phyloP scores from a whole-genome alignment of 2,329 filamentous ascomycete species.

The Byssoonygena ceratinophila region DNA sequence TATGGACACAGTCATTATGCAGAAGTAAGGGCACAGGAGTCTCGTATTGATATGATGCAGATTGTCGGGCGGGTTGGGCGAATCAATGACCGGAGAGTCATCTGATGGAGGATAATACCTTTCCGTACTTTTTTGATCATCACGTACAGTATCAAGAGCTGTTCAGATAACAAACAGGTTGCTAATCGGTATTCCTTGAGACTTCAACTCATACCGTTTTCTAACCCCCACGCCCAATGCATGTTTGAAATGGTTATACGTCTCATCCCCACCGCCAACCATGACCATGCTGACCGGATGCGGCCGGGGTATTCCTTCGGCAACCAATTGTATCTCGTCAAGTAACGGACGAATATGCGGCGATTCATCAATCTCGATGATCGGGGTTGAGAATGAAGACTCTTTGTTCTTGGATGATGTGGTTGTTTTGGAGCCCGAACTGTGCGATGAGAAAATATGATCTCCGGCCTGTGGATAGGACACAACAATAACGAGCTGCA shows the following conservation, averaged over 20 bases:
- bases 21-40: too few relatives aligned
- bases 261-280: slow-evolving; percentile 59
- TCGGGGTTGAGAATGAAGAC: slow-evolving; percentile 1
- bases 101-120: too few relatives aligned
- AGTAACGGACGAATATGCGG: slow-evolving; percentile 57
- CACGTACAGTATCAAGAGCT: neutral
- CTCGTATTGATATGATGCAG: too few relatives aligned
- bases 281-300: slow-evolving; percentile 75
- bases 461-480: slow-evolving; percentile 32
- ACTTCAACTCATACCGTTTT: slow-evolving; percentile 68
- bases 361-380: slow-evolving; percentile 24
- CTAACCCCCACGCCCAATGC: slow-evolving; percentile 64
- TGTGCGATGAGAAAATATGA: slow-evolving; percentile 14
- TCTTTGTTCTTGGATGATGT: neutral
- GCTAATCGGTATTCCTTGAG: slow-evolving; percentile 64
- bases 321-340: slow-evolving; percentile 61
- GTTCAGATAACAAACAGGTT: slow-evolving; percentile 47
- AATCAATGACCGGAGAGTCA: too few relatives aligned
- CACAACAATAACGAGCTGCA: slow-evolving; percentile 58
- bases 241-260: slow-evolving; percentile 52
- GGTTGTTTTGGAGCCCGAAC: neutral
- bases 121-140: neutral
- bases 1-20: too few relatives aligned
- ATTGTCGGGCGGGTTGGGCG: too few relatives aligned
- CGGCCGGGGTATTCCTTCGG: slow-evolving; percentile 56